Base-by-base conservation (phyloP, 208 protist species). In the Trypanosoma vivax region DNA sequence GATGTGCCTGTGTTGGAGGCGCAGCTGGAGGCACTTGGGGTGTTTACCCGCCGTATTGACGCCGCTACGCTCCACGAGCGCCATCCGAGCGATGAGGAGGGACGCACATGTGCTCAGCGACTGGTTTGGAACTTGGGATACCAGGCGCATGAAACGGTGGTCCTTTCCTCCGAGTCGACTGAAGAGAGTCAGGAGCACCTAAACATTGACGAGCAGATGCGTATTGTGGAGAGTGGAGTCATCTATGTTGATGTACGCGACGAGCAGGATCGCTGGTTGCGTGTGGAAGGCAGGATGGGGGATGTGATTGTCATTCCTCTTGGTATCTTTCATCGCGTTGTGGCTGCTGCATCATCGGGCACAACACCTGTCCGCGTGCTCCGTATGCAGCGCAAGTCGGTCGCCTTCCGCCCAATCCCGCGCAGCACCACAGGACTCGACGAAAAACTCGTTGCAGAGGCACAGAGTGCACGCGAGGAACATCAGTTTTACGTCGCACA, bases 171-270 rank as follows among this genome's bases (percentile, higher is more conserved):
- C 2, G 33, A 31, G 11, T 49, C 31, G 3, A 29, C 13, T 2
- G 51, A 54, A 10, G 60, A 66, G 34, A 13, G 37, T 11, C n/a
- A 1, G 0, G 60, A 66, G 35, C 60, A 66, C 45, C 43, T 66
- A 18, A 66, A 66, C 35, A 5, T 54, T 30, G 60, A 66, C 19
- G 60, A 66, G 35, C 60, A 66, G 28, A 52, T 66, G 51, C 51
- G 60, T 9, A 48, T 58, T n/a, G 51, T 66, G 42, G 45, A 52
- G 24, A 54, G 19, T 13, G 60, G 60, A 5, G 27, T 66, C 0
- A 33, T 60, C 6, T 66, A 54, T 16, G 18, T 66, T 1, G 60
- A 66, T 45, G 25, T 66, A 27, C 50, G 60, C 23, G 51, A 66
- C 25, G 43, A 13, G 34, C 25, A 56, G 33, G 60, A 66, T 14